phyloP scores from a whole-genome alignment of 129 eudicot genomes.

The Chrysanthemum seticuspe region DNA sequence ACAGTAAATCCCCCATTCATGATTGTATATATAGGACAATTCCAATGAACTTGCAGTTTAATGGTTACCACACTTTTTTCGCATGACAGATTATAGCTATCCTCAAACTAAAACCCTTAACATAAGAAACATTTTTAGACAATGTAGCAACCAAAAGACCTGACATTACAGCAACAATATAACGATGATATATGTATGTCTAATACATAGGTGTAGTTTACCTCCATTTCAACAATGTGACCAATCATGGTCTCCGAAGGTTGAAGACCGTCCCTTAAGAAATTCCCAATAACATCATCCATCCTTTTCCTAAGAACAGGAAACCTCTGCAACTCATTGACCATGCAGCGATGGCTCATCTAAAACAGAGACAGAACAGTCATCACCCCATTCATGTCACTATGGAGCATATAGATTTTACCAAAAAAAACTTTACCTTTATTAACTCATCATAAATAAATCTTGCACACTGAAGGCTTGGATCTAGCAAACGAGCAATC shows the following conservation, averaged over 20 bases:
- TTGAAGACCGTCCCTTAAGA: conserved; percentile 90
- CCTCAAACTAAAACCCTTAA: background rate
- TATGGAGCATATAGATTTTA: conserved; percentile 4
- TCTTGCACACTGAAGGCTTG: conserved; percentile 97
- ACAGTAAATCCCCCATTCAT: no score
- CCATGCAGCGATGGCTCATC: conserved; percentile 98
- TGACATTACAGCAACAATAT: background rate
- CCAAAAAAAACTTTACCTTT: conserved; percentile 49
- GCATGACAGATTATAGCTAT: background rate
- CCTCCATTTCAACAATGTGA: conserved; percentile 98
- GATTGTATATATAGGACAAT: no score
- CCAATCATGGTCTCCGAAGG: conserved; percentile 98
- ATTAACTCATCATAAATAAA: conserved; percentile 91
- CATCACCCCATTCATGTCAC: conserved; percentile 10
- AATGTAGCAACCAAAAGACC: background rate
- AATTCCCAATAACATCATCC: conserved; percentile 87
- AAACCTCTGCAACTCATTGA: conserved; percentile 85
- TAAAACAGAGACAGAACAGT: conserved; percentile 31
- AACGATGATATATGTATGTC: background rate
- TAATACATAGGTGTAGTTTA: conserved; percentile 21
- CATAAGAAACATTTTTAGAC: background rate
- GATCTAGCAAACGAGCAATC: conserved; percentile 92
- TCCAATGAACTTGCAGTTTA: background rate
- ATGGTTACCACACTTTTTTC: background rate
- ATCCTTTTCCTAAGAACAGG: conserved; percentile 87